A percentile compares a stretch with the other conserved stretches of the same genome.
Conservation (phyloP, 208 protist genomes). For the Angomonas ambiguus region DNA sequence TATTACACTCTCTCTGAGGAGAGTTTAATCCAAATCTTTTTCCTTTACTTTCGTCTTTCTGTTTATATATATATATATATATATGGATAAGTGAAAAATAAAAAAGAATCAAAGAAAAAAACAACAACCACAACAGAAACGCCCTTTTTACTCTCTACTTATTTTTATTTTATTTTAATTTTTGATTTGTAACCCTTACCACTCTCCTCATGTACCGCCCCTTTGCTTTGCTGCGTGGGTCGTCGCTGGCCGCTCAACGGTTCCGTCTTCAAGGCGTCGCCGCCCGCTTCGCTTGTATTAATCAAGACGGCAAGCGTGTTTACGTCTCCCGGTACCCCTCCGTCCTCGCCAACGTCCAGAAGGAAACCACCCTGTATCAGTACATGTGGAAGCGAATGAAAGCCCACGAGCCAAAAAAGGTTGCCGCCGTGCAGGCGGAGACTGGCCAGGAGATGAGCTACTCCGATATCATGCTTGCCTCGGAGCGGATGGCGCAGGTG, state of each 20-base stretch:
- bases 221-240: no score
- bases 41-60: slow-evolving; percentile 1
- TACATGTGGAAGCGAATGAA: slow-evolving; percentile 19
- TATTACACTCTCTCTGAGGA: no score
- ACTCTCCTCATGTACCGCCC: slow-evolving; percentile 3
- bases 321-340: slow-evolving; percentile 18
- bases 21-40: background rate
- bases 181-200: no score
- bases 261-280: no score
- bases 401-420: slow-evolving; percentile 3
- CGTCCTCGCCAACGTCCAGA: slow-evolving; percentile 12
- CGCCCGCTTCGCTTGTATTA: background rate
- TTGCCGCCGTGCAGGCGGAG: slow-evolving; percentile 27
- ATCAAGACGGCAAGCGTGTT: slow-evolving; percentile 7
- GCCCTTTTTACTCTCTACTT: no score
- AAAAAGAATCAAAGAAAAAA: background rate
- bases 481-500: slow-evolving; percentile 20
- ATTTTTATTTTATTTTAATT: no score
- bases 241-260: no score
- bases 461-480: slow-evolving; percentile 20
- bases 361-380: slow-evolving; percentile 21
- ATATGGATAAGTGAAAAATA: background rate
- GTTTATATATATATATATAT: slow-evolving; percentile 14
- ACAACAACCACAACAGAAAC: slow-evolving; percentile 4
- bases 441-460: slow-evolving; percentile 22